Evolutionary conservation across 768 basidiomycete genomes (phyloP), one percentile per base, ranked within the genome.

Genomic region (Calocera viscosa): DNA sequence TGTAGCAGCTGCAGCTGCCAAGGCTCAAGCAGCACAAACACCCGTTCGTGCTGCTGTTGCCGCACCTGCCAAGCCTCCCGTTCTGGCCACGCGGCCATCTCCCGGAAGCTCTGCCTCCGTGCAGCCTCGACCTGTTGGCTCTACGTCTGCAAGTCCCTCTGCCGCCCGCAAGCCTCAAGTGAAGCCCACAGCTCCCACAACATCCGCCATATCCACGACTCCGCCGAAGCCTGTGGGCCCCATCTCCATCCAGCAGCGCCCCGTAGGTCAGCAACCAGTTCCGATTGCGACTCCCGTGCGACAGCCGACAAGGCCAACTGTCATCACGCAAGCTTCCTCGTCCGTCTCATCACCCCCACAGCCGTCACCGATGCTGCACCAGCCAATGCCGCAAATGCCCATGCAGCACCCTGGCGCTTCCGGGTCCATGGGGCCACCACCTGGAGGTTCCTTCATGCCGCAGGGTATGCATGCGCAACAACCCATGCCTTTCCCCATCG

Each of bases 1-100:
- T 28, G 71, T 73, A 40, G 71, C 71, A 19, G 65, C 69, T 12
- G 66, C 71, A 12, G 70, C 72, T 22, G 68, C 70, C 7, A 40
- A 64, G 30, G 67, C 68, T 60, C 65, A 71, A 63, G 63, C 67
- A 34, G 63, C 67, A 1, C 66, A 64, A 40, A 64, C 64, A 10
- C 49, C 68, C 39, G 38, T 65, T 35, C 68, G 53, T n/a, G 30
- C 24, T 30, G 32, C 38, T 38, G 64, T 34, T 17, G 10, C 24
- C 2, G 53, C 30, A 16, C 53, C 53, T 60, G 53, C 30, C 2
- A 60, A 60, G 22, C 53, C 53, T 32, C 24, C 30, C 2, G 30
- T 32, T 10, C 14, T 60, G 5, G 53, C 53, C 24, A 60, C 53
- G 5, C 53, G 53, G 11, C 26, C 53, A 3, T 60, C 53, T 60